These are phyloP conservation scores for Phytophthora sp. DNA, from an alignment of 352 stramenopile species.

Conservation along the genomic window DNA sequence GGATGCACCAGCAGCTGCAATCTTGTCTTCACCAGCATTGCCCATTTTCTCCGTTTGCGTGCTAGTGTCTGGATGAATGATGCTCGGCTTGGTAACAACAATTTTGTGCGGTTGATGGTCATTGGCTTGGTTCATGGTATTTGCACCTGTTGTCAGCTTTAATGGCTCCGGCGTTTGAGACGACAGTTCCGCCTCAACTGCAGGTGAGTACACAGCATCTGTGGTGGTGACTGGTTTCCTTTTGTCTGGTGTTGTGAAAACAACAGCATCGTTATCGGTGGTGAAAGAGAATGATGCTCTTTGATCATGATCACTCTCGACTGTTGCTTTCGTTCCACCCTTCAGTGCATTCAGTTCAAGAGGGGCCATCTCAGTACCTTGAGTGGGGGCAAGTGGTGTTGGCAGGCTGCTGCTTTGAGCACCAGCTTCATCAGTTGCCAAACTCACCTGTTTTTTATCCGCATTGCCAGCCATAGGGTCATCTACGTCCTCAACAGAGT, in stretches of 20 bases:
- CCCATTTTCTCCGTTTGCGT: too few species aligned
- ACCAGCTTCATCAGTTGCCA: neutral
- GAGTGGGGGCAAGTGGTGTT: neutral
- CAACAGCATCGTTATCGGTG: constrained; percentile 7
- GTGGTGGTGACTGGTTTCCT: constrained; percentile 6
- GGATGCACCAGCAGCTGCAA: too few species aligned
- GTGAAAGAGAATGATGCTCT: neutral
- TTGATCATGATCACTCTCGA: neutral
- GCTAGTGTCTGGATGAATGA: too few species aligned
- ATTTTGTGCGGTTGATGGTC: too few species aligned
- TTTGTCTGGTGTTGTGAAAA: constrained; percentile 13
- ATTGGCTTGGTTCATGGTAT: neutral
- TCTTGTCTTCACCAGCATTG: too few species aligned
- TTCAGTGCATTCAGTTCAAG: neutral
- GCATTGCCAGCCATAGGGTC: neutral
- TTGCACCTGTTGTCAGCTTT: neutral
- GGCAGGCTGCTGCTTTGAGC: neutral
- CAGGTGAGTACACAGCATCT: constrained; percentile 6
- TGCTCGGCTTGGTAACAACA: too few species aligned
- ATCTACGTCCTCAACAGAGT: constrained; percentile 14
- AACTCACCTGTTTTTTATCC: neutral
- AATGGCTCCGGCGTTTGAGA: neutral
- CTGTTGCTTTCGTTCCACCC: neutral
- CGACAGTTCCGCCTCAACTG: neutral
- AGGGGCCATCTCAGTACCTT: neutral